Evolutionary conservation across 2,329 filamentous ascomycete species (phyloP), one percentile per base, ranked within the genome.

Genomic region (Fusarium sambucinum): DNA sequence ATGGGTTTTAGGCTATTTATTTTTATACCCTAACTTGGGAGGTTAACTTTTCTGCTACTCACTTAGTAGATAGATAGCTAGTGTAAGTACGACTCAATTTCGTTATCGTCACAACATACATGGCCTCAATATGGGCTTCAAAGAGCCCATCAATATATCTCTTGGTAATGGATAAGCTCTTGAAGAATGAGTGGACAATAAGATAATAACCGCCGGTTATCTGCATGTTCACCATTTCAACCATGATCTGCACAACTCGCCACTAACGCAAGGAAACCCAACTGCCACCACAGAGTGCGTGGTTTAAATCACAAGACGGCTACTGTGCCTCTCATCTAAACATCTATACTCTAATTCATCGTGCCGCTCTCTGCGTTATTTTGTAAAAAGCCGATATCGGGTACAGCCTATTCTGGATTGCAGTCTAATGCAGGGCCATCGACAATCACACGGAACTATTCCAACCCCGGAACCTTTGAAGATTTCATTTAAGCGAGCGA

Each of bases 181-280:
- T 38, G 30, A 16, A 38, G 19, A 42, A 27, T 46, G 21, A 55
- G 55, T 66, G 66, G 56, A 57, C 37, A 50, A 30, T 12, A 21
- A 47, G 17, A 47, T 30, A 41, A 38, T 46, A 17, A 55, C 55
- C 45, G 44, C 53, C 47, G 55, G 50, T 50, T 53, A 51, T 50
- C 55, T 69, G 52, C 65, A 62, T 41, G 27, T 37, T 45, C 25
- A 25, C 38, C 47, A 58, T 69, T 62, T 57, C 61, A 63, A 52
- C 42, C 30, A 51, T 27, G n/a, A 33, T 33, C 17, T 48, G 45
- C 45, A 50, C 33, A 46, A 51, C 25, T 68, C 58, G 30, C 21
- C 21, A 69, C 57, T 40, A 52, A 63, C 48, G 55, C 29, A 30
- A 42, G 44, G 37, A 46, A 25, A 54, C 35, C 29, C 37, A 41